Conservation (phyloP, 176 grass and related monocot species). For the Sorghum bicolor region Sorghum_bicolor_NCBIv3 NC_012875.2:58522501-58523000, state of each 20-base stretch:
- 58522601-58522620: slow-evolving; percentile 12
- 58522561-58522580: not conserved
- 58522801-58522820: slow-evolving; percentile 6
- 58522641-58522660: not conserved
- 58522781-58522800: not conserved
- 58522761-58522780: slow-evolving; percentile 16
- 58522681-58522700: not conserved
- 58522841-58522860: not conserved
- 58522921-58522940: slow-evolving; percentile 38
- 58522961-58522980: slow-evolving; percentile 38
- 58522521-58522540: not conserved
- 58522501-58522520: slow-evolving; percentile 37
- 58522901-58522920: slow-evolving; percentile 7
- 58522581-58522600: slow-evolving; percentile 3
- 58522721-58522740: slow-evolving; percentile 38
- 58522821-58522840: not conserved
- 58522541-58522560: not conserved
- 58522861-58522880: slow-evolving; percentile 23
- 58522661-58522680: slow-evolving; percentile 27
- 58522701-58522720: slow-evolving; percentile 13
- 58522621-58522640: not conserved
- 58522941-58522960: slow-evolving; percentile 15
- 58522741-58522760: slow-evolving; percentile 3
- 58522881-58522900: slow-evolving; percentile 38
- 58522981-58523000: slow-evolving; percentile 37